These are phyloP conservation scores for Saccharomycopsis capsularis DNA, from an alignment of 805 yeast genomes.

Conservation along the genomic window DNA sequence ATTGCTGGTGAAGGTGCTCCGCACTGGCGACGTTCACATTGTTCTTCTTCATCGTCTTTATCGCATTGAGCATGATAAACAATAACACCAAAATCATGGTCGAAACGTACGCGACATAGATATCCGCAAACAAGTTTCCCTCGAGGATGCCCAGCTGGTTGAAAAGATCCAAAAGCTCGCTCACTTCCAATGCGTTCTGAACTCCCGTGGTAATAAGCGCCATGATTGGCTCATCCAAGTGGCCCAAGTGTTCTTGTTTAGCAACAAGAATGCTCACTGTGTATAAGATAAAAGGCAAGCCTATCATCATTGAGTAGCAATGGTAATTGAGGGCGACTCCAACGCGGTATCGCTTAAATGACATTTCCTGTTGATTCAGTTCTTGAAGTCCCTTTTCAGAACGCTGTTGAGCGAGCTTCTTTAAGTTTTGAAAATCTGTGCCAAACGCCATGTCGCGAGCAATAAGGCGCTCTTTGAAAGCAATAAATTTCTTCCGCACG, in stretches of 20 bases:
- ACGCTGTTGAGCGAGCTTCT: conserved; percentile 28
- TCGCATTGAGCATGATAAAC: conserved; percentile 28
- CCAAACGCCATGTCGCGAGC: conserved; percentile 3
- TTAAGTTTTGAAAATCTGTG: conserved; percentile 24
- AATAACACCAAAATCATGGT: conserved; percentile 36
- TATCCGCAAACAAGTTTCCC: conserved; percentile 41
- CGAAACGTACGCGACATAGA: conserved; percentile 38
- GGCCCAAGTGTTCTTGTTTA: conserved; percentile 30
- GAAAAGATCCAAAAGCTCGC: conserved; percentile 33
- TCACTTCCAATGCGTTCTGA: conserved; percentile 33
- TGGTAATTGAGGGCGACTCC: conserved; percentile 37
- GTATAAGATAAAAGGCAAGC: conserved; percentile 38
- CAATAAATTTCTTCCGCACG: conserved; percentile 31
- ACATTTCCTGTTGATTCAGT: too few species aligned
- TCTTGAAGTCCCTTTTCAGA: conserved; percentile 22
- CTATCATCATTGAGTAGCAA: conserved; percentile 35
- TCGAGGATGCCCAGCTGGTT: conserved; percentile 34
- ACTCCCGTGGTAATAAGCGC: conserved; percentile 35
- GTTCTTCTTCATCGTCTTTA: conserved; percentile 18
- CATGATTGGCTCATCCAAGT: conserved; percentile 38
- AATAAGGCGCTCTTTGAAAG: conserved; percentile 32
- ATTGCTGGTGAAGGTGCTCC: background rate
- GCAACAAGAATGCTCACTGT: conserved; percentile 28
- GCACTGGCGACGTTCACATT: background rate
- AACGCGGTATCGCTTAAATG: conserved; percentile 34